Percentiles rank a stretch among this genome's conserved stretches.
Evolutionary conservation across 1,139 yeast genomes (phyloP).

Genomic region (Suhomyces bolitotheri): DNA sequence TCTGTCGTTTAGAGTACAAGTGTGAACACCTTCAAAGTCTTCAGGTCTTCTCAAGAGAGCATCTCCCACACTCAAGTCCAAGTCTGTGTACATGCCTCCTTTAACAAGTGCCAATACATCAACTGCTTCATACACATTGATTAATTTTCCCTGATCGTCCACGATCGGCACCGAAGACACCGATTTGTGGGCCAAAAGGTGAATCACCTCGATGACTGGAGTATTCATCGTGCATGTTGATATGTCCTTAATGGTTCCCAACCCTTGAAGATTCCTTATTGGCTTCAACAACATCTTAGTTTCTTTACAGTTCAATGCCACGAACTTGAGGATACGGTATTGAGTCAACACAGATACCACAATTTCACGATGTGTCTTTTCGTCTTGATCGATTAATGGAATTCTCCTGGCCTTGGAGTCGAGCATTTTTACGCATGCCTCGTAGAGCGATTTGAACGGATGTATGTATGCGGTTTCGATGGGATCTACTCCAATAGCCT

Average conservation of each 20-base stretch:
- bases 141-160: slow-evolving; percentile 70
- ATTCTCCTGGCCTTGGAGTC: slow-evolving; percentile 89
- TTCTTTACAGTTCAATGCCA: slow-evolving; percentile 93
- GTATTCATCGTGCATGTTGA: slow-evolving; percentile 87
- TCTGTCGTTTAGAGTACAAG: slow-evolving; percentile 87
- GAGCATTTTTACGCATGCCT: slow-evolving; percentile 92
- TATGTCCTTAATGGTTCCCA: slow-evolving; percentile 60
- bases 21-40: slow-evolving; percentile 97
- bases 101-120: slow-evolving; percentile 91
- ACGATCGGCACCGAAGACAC: slow-evolving; percentile 93
- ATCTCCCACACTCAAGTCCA: slow-evolving; percentile 91
- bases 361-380: slow-evolving; percentile 87
- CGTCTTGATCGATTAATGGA: slow-evolving; percentile 92
- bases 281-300: slow-evolving; percentile 83
- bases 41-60: slow-evolving; percentile 93
- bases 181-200: slow-evolving; percentile 70
- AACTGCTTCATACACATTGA: slow-evolving; percentile 94
- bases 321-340: slow-evolving; percentile 92
- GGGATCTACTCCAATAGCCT: slow-evolving; percentile 84
- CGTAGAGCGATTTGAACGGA: slow-evolving; percentile 87
- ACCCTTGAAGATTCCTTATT: slow-evolving; percentile 59
- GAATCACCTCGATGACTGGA: slow-evolving; percentile 93
- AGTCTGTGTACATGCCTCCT: slow-evolving; percentile 91
- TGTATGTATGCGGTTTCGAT: slow-evolving; percentile 87
- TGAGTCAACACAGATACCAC: slow-evolving; percentile 95